A percentile compares a stretch with the other conserved stretches of the same genome.
These are phyloP conservation scores for Penicillium glabrum DNA, from an alignment of 2,329 filamentous ascomycete genomes.

Conservation along the genomic window DNA sequence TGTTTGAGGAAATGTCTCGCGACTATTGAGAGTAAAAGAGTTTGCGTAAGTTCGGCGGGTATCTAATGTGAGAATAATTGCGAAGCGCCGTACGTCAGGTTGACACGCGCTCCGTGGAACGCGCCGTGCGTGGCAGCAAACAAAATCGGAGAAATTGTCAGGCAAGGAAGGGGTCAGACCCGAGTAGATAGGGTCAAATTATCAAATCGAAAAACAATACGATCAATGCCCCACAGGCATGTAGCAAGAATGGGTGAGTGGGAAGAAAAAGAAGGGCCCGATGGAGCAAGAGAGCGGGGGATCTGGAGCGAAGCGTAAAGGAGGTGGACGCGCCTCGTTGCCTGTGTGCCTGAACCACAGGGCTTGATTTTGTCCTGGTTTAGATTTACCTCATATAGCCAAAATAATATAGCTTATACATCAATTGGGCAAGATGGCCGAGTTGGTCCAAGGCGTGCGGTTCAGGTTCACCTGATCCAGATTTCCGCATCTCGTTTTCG, in stretches of 20 bases:
- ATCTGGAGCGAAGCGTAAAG: conserved; percentile 12
- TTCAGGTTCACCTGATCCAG: conserved; percentile 3
- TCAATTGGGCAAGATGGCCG: neutral
- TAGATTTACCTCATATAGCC: neutral
- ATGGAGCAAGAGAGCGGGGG: conserved; percentile 15
- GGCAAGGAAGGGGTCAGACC: neutral
- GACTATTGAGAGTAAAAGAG: conserved; percentile 2
- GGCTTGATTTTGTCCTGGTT: too few relatives aligned
- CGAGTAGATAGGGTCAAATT: neutral
- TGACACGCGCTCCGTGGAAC: conserved; percentile 24
- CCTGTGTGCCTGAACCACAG: conserved; percentile 2
- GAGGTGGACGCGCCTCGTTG: conserved; percentile 17
- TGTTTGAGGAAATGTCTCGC: neutral
- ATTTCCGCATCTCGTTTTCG: conserved; percentile 3
- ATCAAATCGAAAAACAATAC: neutral
- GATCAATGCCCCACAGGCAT: neutral
- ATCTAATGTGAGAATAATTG: neutral
- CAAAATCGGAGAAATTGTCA: conserved; percentile 1
- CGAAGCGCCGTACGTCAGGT: conserved; percentile 8
- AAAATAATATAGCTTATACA: neutral
- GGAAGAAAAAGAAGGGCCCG: conserved; percentile 1
- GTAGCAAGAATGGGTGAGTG: neutral
- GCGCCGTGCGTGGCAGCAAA: conserved; percentile 21
- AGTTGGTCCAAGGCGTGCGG: conserved; percentile 3
- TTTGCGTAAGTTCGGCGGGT: conserved; percentile 1